These are phyloP conservation scores for Polyplosphaeria fusca DNA, from an alignment of 495 filamentous ascomycete species.

Conservation along the genomic window DNA sequence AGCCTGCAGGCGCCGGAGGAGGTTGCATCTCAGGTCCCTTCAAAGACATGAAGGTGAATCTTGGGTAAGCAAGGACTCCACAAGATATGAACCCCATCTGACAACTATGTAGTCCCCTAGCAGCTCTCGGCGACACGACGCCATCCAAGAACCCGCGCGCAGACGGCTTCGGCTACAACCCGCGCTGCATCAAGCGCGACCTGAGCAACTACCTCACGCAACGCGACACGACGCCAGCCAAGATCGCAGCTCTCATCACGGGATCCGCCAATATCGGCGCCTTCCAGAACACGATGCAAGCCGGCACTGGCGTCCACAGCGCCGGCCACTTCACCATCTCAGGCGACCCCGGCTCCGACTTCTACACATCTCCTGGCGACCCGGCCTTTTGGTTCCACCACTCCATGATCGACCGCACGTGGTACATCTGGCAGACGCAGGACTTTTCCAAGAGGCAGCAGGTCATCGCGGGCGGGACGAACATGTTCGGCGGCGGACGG, in stretches of 20 bases:
- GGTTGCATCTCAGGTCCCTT: conserved; percentile 31
- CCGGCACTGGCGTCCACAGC: conserved; percentile 41
- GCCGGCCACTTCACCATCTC: conserved; percentile 46
- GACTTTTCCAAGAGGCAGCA: conserved; percentile 39
- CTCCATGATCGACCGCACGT: conserved; percentile 26
- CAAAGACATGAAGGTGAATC: conserved; percentile 27
- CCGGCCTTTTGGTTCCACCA: conserved; percentile 33
- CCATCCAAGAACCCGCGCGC: conserved; percentile 40
- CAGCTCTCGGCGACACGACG: conserved; percentile 39
- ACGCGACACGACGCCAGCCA: conserved; percentile 22
- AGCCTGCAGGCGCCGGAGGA: conserved; percentile 29
- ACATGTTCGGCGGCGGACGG: conserved; percentile 40
- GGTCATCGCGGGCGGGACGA: conserved; percentile 43
- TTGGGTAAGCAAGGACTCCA: conserved; percentile 34
- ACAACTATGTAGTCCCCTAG: conserved; percentile 21
- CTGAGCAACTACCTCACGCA: conserved; percentile 24
- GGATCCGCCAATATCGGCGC: conserved; percentile 10
- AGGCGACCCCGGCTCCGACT: conserved; percentile 44
- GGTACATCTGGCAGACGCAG: conserved; percentile 35
- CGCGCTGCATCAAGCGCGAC: conserved; percentile 31
- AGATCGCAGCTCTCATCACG: conserved; percentile 30
- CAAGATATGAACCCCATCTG: no score
- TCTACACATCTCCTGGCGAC: conserved; percentile 30
- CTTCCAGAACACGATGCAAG: conserved; percentile 48
- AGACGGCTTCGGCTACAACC: conserved; percentile 39